phyloP scores from a whole-genome alignment of 495 filamentous ascomycete species.

The Neurospora hispaniola region DNA sequence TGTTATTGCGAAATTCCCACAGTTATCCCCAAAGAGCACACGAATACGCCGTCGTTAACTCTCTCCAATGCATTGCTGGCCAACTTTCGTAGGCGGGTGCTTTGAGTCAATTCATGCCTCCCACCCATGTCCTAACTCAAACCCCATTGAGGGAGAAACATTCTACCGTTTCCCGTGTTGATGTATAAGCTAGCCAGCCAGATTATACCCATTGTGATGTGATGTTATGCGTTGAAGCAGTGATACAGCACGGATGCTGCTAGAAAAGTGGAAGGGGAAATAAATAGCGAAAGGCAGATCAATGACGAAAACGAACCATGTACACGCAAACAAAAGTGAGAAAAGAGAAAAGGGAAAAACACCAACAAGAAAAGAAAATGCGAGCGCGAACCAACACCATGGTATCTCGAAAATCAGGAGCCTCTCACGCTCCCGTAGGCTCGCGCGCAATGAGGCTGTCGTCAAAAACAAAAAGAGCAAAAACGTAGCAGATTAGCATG shows the following conservation, averaged over 20 bases:
- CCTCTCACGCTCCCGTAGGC: neutral
- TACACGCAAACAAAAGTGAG: neutral
- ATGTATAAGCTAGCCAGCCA: neutral
- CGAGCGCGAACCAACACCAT: neutral
- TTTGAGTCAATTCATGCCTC: neutral
- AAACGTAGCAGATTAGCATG: neutral
- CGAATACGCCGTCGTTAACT: neutral
- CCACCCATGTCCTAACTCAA: neutral
- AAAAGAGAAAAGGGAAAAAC: conserved; percentile 1
- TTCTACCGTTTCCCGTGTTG: neutral
- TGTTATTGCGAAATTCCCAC: neutral
- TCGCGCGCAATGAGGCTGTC: neutral
- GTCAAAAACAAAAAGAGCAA: neutral
- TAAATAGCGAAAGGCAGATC: neutral
- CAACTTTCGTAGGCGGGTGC: neutral
- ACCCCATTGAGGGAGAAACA: neutral
- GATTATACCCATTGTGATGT: neutral
- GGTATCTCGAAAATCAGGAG: neutral
- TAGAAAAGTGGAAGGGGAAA: neutral
- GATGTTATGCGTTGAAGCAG: neutral
- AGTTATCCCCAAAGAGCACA: neutral
- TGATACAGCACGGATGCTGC: neutral
- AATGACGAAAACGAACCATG: neutral
- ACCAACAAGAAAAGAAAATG: conserved; percentile 4
- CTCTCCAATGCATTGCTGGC: neutral